phyloP scores from a whole-genome alignment of 352 stramenopile species.

The Phytophthora cryptogea region DNA sequence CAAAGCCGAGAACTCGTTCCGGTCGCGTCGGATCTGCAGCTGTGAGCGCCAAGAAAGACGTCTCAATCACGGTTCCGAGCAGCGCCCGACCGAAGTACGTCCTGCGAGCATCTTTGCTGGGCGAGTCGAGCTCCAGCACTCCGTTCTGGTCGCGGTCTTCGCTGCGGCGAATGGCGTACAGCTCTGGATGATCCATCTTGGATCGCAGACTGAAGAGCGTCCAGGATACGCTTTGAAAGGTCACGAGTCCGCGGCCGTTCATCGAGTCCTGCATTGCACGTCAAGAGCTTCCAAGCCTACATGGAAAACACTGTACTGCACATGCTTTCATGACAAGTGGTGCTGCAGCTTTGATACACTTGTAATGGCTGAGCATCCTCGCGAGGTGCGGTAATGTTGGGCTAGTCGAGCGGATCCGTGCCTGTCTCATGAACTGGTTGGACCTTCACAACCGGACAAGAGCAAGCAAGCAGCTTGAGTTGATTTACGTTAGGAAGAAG shows the following conservation, averaged over 20 bases:
- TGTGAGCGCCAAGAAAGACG: slow-evolving; percentile 70
- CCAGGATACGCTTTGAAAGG: slow-evolving; percentile 14
- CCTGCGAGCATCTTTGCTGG: slow-evolving; percentile 59
- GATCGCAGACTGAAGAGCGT: neutral
- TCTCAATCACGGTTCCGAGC: slow-evolving; percentile 70
- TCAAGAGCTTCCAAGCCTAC: neutral
- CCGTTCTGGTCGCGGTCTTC: slow-evolving; percentile 62
- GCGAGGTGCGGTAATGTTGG: neutral
- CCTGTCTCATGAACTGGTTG: neutral
- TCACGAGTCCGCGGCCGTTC: slow-evolving; percentile 8
- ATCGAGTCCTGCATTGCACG: neutral
- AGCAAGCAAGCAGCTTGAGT: slow-evolving; percentile 16
- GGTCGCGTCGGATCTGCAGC: slow-evolving; percentile 50
- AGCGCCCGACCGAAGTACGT: slow-evolving; percentile 65
- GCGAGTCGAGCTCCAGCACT: slow-evolving; percentile 64
- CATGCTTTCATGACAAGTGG: too few relatives aligned
- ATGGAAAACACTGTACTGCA: too few relatives aligned
- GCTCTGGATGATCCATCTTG: slow-evolving; percentile 22
- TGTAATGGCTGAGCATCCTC: neutral
- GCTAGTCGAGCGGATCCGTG: neutral
- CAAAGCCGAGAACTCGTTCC: slow-evolving; percentile 68
- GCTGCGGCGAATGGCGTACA: slow-evolving; percentile 63
- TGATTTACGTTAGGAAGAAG: slow-evolving; percentile 32
- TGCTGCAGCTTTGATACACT: too few relatives aligned
- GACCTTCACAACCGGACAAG: slow-evolving; percentile 8